These are phyloP conservation scores for Postia placenta DNA, from an alignment of 768 basidiomycete genomes.

Conservation along the genomic window DNA sequence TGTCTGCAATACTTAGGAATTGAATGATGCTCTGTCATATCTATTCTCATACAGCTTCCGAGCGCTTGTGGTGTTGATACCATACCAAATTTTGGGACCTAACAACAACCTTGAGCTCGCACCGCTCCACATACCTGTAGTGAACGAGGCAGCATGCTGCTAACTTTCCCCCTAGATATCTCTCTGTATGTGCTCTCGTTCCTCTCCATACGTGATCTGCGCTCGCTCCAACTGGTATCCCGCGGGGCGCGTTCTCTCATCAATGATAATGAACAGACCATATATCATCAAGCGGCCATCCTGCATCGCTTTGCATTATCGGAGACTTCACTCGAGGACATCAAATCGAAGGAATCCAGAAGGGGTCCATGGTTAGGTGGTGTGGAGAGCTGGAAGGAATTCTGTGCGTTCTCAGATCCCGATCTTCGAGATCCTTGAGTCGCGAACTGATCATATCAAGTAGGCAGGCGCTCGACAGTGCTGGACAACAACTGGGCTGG, in stretches of 20 bases:
- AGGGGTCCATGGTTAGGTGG: slow-evolving; percentile 5
- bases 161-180: slow-evolving; percentile 13
- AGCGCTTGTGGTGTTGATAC: too few relatives aligned
- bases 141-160: slow-evolving; percentile 14
- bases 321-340: slow-evolving; percentile 13
- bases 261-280: slow-evolving; percentile 10
- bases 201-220: slow-evolving; percentile 14
- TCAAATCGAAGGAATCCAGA: background rate
- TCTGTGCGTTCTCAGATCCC: slow-evolving; percentile 14
- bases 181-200: slow-evolving; percentile 17
- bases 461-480: slow-evolving; percentile 9
- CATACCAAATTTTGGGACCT: too few relatives aligned
- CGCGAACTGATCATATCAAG: background rate
- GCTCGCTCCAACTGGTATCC: slow-evolving; percentile 10
- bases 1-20: too few relatives aligned
- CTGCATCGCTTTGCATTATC: slow-evolving; percentile 14
- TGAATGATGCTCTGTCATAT: too few relatives aligned
- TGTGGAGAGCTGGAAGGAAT: slow-evolving; percentile 16
- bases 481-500: slow-evolving; percentile 20
- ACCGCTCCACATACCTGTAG: too few relatives aligned
- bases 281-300: slow-evolving; percentile 20
- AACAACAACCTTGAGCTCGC: too few relatives aligned
- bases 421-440: background rate
- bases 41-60: too few relatives aligned
- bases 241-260: slow-evolving; percentile 11